Evolutionary conservation across 345 rosid species (phyloP).

Genomic region (Nephelium lappaceum): DNA sequence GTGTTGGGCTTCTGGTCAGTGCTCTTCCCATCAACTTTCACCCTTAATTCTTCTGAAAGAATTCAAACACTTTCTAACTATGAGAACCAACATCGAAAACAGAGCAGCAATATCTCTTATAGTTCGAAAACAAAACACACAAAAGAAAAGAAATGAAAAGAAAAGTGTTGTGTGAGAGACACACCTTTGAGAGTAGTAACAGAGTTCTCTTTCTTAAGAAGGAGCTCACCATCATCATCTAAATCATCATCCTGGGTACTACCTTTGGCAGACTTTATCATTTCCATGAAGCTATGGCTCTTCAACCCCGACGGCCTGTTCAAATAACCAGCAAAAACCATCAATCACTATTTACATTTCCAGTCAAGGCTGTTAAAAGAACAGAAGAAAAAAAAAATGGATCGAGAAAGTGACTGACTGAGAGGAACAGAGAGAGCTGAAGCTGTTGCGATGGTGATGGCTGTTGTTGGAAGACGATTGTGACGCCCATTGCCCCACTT

Average conservation of each 20-base stretch:
- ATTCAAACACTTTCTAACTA: not conserved
- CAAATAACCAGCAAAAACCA: slow-evolving; percentile 1
- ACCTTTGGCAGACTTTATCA: slow-evolving; percentile 82
- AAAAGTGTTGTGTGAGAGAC: not conserved
- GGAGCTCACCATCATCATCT: slow-evolving; percentile 74
- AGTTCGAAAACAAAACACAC: not conserved
- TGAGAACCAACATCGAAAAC: not conserved
- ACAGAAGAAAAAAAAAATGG: not conserved
- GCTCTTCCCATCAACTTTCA: slow-evolving; percentile 65
- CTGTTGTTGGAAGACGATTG: slow-evolving; percentile 61
- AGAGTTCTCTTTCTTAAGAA: slow-evolving; percentile 71
- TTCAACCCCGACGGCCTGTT: slow-evolving; percentile 64
- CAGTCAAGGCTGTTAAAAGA: not conserved
- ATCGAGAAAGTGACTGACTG: slow-evolving; percentile 54
- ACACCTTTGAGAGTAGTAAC: slow-evolving; percentile 59
- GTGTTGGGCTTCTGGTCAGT: slow-evolving; percentile 83
- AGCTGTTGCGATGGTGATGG: slow-evolving; percentile 53
- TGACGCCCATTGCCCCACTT: slow-evolving; percentile 59
- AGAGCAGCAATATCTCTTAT: not conserved
- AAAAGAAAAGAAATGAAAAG: too few relatives aligned
- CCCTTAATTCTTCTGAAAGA: slow-evolving; percentile 58
- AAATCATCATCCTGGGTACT: slow-evolving; percentile 60
- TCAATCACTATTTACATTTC: slow-evolving; percentile 6
- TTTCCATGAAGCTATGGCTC: slow-evolving; percentile 85
- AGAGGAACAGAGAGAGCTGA: slow-evolving; percentile 69